These are phyloP conservation scores for Allium cepa DNA, from an alignment of 106 monocot species.

Conservation along the genomic window DNA sequence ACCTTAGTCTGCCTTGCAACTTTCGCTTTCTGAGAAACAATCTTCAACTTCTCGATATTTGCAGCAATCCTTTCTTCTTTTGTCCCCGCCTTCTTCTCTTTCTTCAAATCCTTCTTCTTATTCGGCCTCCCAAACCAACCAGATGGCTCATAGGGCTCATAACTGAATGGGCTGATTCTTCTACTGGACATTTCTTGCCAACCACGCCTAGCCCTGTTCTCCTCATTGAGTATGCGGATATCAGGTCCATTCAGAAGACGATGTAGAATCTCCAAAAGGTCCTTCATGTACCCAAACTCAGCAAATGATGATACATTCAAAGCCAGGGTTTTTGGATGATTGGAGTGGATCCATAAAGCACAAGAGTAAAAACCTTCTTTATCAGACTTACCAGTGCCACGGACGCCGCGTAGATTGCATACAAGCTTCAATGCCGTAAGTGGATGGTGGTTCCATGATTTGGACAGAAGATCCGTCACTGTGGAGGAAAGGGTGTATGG, in stretches of 20 bases:
- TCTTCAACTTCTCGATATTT: not conserved
- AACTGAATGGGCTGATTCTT: not conserved
- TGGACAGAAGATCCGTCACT: slow-evolving; percentile 8
- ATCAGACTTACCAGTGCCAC: slow-evolving; percentile 39
- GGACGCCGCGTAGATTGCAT: slow-evolving; percentile 33
- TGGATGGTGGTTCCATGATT: slow-evolving; percentile 28
- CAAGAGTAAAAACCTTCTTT: slow-evolving; percentile 34
- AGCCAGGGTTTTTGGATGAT: slow-evolving; percentile 50
- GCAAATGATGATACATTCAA: slow-evolving; percentile 25
- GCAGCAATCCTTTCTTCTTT: not conserved
- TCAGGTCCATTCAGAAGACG: slow-evolving; percentile 26
- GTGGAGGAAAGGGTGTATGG: slow-evolving; percentile 6
- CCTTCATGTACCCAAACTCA: slow-evolving; percentile 46
- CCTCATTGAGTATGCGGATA: not conserved
- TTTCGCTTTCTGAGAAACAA: not conserved
- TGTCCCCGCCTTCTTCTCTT: not conserved
- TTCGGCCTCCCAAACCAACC: not conserved
- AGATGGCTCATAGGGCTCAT: too few relatives aligned
- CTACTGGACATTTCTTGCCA: not conserved
- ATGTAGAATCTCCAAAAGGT: slow-evolving; percentile 42
- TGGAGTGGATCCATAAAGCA: slow-evolving; percentile 35
- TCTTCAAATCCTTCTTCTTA: not conserved
- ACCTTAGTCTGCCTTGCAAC: not conserved
- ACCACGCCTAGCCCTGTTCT: not conserved
- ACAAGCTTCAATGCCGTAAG: slow-evolving; percentile 36